A percentile compares a stretch with the other conserved stretches of the same genome.
These are phyloP conservation scores for Skeletonema menzelii DNA, from an alignment of 108 stramenopile genomes.

Conservation along the genomic window DNA sequence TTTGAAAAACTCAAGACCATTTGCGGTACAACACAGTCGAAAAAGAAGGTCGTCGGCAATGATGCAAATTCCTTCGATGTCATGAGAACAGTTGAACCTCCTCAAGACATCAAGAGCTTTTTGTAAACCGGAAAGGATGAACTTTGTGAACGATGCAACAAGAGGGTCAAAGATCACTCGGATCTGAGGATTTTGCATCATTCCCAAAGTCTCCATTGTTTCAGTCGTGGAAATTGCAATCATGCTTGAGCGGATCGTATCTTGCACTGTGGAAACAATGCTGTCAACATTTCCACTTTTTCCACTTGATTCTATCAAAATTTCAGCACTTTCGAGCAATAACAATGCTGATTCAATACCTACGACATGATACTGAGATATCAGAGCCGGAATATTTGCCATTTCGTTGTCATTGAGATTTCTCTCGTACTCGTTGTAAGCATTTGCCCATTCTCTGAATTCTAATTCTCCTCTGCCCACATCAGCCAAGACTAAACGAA, in stretches of 20 bases:
- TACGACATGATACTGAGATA: slow-evolving; percentile 30
- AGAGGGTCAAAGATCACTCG: slow-evolving; percentile 36
- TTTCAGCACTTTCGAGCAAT: slow-evolving; percentile 23
- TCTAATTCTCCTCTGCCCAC: slow-evolving; percentile 14
- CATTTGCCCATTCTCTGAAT: slow-evolving; percentile 26
- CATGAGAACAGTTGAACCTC: slow-evolving; percentile 10
- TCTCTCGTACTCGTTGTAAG: slow-evolving; percentile 15
- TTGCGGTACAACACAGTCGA: slow-evolving; percentile 18
- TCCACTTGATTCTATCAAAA: not conserved
- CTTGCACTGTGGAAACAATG: slow-evolving; percentile 9
- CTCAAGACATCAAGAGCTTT: slow-evolving; percentile 18
- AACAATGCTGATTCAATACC: slow-evolving; percentile 25
- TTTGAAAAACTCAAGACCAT: slow-evolving; percentile 27
- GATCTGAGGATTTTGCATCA: slow-evolving; percentile 20
- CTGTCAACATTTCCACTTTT: slow-evolving; percentile 11
- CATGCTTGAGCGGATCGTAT: slow-evolving; percentile 15
- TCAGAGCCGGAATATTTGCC: slow-evolving; percentile 13
- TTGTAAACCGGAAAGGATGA: slow-evolving; percentile 16
- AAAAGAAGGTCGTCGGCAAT: slow-evolving; percentile 33
- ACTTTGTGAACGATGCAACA: slow-evolving; percentile 17
- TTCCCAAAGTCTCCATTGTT: slow-evolving; percentile 31
- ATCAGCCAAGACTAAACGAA: slow-evolving; percentile 15
- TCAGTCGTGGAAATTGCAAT: slow-evolving; percentile 25
- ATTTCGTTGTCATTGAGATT: slow-evolving; percentile 32
- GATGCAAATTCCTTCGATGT: slow-evolving; percentile 4